Evolutionary conservation across 208 protist genomes (phyloP), one percentile per base, ranked within the genome.

Genomic region (Jaenimonas drosophilae): DNA sequence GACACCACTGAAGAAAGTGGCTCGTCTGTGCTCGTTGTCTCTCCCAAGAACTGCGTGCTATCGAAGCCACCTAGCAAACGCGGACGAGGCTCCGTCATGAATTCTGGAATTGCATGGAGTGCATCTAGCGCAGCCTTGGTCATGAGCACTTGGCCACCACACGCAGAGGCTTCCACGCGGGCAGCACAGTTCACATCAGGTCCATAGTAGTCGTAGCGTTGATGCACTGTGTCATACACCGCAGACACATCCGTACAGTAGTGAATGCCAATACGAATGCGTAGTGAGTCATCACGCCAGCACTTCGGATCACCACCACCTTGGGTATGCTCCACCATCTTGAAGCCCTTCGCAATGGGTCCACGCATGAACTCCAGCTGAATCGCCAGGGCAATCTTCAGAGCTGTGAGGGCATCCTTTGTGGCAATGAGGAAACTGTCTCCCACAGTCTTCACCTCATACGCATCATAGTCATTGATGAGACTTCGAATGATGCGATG

Each of bases 201-300:
- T 14, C 88, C 86, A 50, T 89, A 92, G 70, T 95, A 96, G 59
- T 95, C 86, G 55, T 86, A 86, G n/a, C 76, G 59, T 4, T 69
- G 53, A 31, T 78, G 62, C n/a, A 84, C 64, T 23, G 46, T 48
- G 48, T 91, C 77, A 47, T 85, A 91, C 3, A 54, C 68, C n/a
- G 67, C 66, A 30, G 49, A 62, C 19, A 70, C 74, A 17, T 83
- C 72, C 11, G 52, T 69, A 59, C 77, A 91, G 75, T 87, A 65
- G 63, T 89, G 71, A 1, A 91, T 43, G 39, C 70, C 66, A 37
- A 87, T 76, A 19, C 74, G 62, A 38, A 91, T 67, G 16, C 77
- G 73, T 23, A 85, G 39, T 16, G 65, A 70, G 19, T 46, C 38
- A 12, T 62, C 49, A 34, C 64, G 41, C 72, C 67, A 81, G 2